Evolutionary conservation across 2,329 filamentous ascomycete species (phyloP), one percentile per base, ranked within the genome.

Genomic region (Ploettnerulaceae sp.): DNA sequence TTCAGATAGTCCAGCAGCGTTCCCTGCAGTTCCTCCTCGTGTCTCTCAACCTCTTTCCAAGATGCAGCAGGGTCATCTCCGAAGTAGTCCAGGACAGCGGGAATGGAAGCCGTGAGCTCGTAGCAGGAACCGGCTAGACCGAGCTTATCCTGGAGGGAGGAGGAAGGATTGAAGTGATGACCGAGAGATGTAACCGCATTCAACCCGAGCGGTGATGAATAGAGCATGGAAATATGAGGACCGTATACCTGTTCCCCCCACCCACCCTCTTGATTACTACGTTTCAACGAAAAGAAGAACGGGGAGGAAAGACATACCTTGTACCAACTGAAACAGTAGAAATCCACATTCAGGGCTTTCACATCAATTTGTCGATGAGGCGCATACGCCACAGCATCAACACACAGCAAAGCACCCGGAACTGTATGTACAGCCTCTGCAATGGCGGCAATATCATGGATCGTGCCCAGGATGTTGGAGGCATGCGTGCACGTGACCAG

Each of bases 321-420:
- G 67, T 90, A 90, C 86, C 85, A 90, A 0, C 75, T 82, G 61
- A 90, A 88, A n/a, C 73, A 68, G 63, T 90, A 91, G 56, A 89
- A 82, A 61, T 91, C 86, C 0, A 84, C 82, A 1, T 75, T 84
- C 0, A 88, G 70, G 0, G 68, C 77, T 53, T 77, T 72, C 4
- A 90, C 82, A 61, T 91, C 82, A 8, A 91, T 66, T 6, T 70
- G 70, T 4, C 84, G 72, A 63, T 91, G 86, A 0, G 86, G 86
- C 0, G 86, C 85, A 58, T 81, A 88, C 3, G 84, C 82, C 0
- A 90, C 86, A 2, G 80, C 86, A 64, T 91, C 87, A 5, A 90
- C 84, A 53, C 76, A 82, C 1, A 90, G 67, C 1, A 89, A 64
- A 1, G 83, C 78, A 0, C 72, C 68, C 0, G 75, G 76, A 31